These are phyloP conservation scores for Boletus huronensis DNA, from an alignment of 768 basidiomycete genomes.

Conservation along the genomic window DNA sequence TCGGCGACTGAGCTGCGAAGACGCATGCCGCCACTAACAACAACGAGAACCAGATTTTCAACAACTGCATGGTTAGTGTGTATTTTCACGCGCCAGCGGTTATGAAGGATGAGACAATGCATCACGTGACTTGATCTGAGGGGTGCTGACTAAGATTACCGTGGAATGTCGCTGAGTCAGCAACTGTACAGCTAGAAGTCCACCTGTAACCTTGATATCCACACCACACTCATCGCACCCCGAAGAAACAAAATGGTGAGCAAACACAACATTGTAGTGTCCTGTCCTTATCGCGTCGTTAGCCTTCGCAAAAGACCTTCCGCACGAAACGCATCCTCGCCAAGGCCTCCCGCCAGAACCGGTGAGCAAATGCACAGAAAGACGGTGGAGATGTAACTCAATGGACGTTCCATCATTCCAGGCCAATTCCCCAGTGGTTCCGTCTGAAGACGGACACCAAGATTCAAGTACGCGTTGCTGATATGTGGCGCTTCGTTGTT, in stretches of 20 bases:
- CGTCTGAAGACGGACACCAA: slow-evolving; percentile 94
- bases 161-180: slow-evolving; percentile 29
- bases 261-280: not conserved
- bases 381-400: not conserved
- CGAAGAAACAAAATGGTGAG: slow-evolving; percentile 50
- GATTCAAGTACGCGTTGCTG: slow-evolving; percentile 61
- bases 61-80: slow-evolving; percentile 45
- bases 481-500: not conserved
- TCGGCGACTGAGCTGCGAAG: slow-evolving; percentile 46
- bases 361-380: slow-evolving; percentile 45
- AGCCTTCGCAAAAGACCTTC: slow-evolving; percentile 99
- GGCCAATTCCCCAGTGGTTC: slow-evolving; percentile 99
- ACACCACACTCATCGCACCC: slow-evolving; percentile 24
- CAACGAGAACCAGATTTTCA: slow-evolving; percentile 44
- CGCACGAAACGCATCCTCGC: slow-evolving; percentile 95
- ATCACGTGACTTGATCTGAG: not conserved
- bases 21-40: slow-evolving; percentile 47
- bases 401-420: slow-evolving; percentile 26
- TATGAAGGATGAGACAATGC: too few relatives aligned
- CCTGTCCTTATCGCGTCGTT: slow-evolving; percentile 11
- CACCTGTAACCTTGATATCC: slow-evolving; percentile 34
- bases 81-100: not conserved
- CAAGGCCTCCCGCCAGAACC: slow-evolving; percentile 94
- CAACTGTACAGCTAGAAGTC: slow-evolving; percentile 40
- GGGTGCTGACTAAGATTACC: slow-evolving; percentile 1